A percentile compares a stretch with the other conserved stretches of the same genome.
Conservation (phyloP, 2,329 filamentous ascomycete genomes). For the Chaetomium globosum region DNA sequence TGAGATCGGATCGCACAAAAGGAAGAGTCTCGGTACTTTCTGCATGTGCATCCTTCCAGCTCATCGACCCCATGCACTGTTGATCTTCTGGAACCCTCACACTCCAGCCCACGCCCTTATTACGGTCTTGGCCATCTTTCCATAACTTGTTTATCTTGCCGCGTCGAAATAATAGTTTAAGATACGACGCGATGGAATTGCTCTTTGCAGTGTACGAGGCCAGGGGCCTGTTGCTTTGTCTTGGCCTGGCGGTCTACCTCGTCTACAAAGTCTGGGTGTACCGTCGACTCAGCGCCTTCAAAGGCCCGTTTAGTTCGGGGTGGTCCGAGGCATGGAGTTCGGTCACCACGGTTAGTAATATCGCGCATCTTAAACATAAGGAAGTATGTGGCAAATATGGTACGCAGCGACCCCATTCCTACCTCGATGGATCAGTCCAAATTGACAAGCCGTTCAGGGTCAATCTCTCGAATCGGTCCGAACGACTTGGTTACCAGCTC, state of each 20-base stretch:
- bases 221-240: not conserved
- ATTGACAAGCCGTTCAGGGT: not conserved
- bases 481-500: conserved; percentile 26
- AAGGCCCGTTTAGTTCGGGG: not conserved
- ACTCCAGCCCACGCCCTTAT: not conserved
- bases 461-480: conserved; percentile 32
- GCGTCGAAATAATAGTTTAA: not conserved
- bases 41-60: not conserved
- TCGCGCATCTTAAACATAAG: not conserved
- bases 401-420: not conserved
- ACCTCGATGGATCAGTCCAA: not conserved
- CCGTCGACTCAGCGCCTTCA: not conserved
- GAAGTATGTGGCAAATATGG: conserved; percentile 16
- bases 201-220: not conserved
- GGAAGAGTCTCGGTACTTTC: not conserved
- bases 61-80: too few species aligned
- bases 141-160: too few species aligned
- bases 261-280: not conserved
- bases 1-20: not conserved
- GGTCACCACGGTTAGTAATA: not conserved
- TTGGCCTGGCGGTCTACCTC: not conserved
- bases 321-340: not conserved
- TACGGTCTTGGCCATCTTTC: not conserved
- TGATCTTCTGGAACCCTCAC: not conserved
- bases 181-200: not conserved